Evolutionary conservation across 169 alveolate species (phyloP).

Genomic region (Sarcocystis neurona): DNA sequence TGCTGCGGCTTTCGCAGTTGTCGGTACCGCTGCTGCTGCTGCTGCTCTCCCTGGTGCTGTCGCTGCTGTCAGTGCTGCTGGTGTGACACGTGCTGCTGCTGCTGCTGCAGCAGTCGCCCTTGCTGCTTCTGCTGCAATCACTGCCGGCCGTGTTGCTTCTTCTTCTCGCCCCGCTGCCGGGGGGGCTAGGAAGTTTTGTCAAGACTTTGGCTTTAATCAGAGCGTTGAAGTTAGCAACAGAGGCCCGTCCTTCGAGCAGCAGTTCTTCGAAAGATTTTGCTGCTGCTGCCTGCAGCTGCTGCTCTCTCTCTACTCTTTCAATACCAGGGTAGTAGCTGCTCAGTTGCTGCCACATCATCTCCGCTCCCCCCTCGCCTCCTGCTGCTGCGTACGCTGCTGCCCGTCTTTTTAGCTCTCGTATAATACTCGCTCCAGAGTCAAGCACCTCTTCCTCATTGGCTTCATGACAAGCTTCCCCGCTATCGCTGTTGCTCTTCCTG

Average conservation of each 20-base stretch:
- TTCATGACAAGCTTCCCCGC: not conserved
- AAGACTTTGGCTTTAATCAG: conserved; percentile 63
- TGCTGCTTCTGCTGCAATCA: no score
- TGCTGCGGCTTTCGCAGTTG: no score
- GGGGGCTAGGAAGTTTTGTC: no score
- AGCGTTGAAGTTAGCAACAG: conserved; percentile 50
- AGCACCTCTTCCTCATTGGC: not conserved
- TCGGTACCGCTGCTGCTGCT: no score
- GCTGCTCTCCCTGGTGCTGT: no score
- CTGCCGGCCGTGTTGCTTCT: no score
- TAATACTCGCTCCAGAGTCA: conserved; percentile 15
- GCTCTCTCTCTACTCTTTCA: conserved; percentile 31
- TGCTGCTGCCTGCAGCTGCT: not conserved
- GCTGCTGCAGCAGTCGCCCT: no score
- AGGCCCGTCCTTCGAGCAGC: conserved; percentile 49
- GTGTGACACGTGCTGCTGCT: no score
- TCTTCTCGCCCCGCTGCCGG: no score
- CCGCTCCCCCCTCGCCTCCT: not conserved
- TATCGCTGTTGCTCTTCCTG: not conserved
- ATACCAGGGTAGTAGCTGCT: conserved; percentile 48
- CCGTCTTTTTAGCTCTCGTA: not conserved
- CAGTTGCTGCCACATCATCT: not conserved
- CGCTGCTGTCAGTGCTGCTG: no score
- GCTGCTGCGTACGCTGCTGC: conserved; percentile 15
- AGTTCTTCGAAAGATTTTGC: conserved; percentile 39